Evolutionary conservation across 371 early-diverging fungal genomes (phyloP), one percentile per base, ranked within the genome.

Genomic region (Mucor saturninus): DNA sequence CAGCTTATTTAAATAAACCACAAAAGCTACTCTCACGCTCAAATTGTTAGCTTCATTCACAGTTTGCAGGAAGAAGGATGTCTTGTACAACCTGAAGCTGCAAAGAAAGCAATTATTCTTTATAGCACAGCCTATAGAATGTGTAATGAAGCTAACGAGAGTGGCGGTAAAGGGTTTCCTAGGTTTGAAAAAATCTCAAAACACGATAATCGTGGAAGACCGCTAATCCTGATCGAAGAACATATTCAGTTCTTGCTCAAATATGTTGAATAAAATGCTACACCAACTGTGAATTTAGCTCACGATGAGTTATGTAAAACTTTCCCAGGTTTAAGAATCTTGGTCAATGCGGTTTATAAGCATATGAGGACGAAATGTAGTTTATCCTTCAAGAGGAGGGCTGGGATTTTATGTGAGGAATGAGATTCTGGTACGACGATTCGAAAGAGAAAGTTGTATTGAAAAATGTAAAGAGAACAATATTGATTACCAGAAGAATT

Each of bases 11-110:
- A 53, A 61, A 53, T 61, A 61, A 61, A 30, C 32, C 46, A 39
- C 31, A 56, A 63, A 62, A 62, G 62, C 50, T 62, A 55, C 50
- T 54, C 56, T 50, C 62, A 62, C 56, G 56, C 56, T 50, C 56
- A 57, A 51, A 64, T 56, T 55, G 48, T 21, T 62, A 49, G 56
- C 40, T 63, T 63, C 51, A 51, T 63, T 63, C 51, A 56, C 51
- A 63, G 49, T 56, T 63, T 63, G 50, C 56, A 63, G 56, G 56
- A 56, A 56, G 56, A 63, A 31, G 51, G 51, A 31, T 63, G 21
- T 48, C 62, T 61, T 61, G 46, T 45, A 46, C n/a, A n/a, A n/a
- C 54, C 54, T 40, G 40, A 63, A 35, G 35, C 35, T 35, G 35
- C 35, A 8, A 35, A 35, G 35, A 35, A 35, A 0, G 1, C 35